Conservation (phyloP, 2,329 filamentous ascomycete species). For the Phyllosticta citribraziliensis region DNA sequence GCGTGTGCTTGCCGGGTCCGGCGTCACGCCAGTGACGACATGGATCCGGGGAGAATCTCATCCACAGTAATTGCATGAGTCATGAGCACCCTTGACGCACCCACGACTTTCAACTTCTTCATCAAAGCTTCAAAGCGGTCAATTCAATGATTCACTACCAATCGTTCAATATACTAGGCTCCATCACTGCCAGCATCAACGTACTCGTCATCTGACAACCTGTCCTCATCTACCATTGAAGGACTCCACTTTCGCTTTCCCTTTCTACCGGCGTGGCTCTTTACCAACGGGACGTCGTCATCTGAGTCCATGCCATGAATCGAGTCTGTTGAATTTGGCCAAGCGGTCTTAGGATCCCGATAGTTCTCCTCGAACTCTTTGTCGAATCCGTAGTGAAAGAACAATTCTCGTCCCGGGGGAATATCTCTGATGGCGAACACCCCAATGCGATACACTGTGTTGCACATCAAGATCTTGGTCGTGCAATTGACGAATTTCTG, state of each 20-base stretch:
- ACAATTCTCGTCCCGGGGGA: conserved; percentile 62
- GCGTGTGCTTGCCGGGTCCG: background rate
- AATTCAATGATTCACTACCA: no score
- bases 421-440: conserved; percentile 61
- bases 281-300: background rate
- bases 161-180: background rate
- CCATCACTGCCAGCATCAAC: background rate
- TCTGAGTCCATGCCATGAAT: background rate
- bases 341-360: background rate
- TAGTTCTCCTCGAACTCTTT: background rate
- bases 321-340: background rate
- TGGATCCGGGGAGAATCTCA: background rate
- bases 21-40: background rate
- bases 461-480: conserved; percentile 60
- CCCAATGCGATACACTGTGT: conserved; percentile 63
- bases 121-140: no score
- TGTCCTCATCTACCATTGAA: background rate
- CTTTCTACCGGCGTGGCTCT: background rate
- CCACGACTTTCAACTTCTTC: no score
- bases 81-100: background rate
- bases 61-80: background rate
- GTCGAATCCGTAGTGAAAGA: conserved; percentile 62
- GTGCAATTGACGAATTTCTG: conserved; percentile 49
- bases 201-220: background rate
- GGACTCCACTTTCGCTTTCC: background rate